Evolutionary conservation across 1,284 basidiomycete genomes (phyloP).

Genomic region (Cryptococcus jaspeensis): DNA sequence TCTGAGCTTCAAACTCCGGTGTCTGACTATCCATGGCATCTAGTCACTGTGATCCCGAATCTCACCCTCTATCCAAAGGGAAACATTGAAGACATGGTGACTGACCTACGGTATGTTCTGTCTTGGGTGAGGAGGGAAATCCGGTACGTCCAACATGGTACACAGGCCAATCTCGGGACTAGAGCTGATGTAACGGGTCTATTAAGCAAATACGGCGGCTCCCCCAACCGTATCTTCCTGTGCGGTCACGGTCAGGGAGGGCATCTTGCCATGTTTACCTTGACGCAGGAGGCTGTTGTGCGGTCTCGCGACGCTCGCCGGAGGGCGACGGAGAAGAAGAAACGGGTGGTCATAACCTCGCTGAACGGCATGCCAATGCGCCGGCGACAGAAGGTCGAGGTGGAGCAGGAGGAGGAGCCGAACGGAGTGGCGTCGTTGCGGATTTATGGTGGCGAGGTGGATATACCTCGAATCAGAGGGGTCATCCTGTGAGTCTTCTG

Average conservation of each 20-base stretch:
- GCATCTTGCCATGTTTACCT: conserved; percentile 47
- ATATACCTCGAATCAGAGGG: conserved; percentile 44
- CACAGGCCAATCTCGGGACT: background rate
- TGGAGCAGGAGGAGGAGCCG: conserved; percentile 11
- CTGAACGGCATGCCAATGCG: background rate
- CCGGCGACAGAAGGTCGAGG: background rate
- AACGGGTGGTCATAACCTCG: background rate
- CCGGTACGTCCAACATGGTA: background rate
- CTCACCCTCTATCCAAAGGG: conserved; percentile 27
- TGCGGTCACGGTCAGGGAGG: conserved; percentile 49
- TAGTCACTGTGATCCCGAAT: conserved; percentile 28
- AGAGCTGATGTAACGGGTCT: background rate
- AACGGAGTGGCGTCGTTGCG: conserved; percentile 30
- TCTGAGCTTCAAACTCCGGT: too few species aligned
- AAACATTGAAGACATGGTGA: conserved; percentile 20
- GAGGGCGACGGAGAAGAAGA: conserved; percentile 7
- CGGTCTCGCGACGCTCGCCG: conserved; percentile 19
- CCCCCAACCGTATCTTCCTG: conserved; percentile 42
- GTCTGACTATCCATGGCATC: background rate
- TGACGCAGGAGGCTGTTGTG: conserved; percentile 32
- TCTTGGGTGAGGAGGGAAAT: conserved; percentile 22
- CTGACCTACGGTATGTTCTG: conserved; percentile 21
- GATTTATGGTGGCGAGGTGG: conserved; percentile 46
- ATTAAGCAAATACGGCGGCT: conserved; percentile 35
- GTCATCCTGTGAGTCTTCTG: conserved; percentile 35